phyloP scores from a whole-genome alignment of 2,329 filamentous ascomycete species.

The Aureobasidium sp. region DNA sequence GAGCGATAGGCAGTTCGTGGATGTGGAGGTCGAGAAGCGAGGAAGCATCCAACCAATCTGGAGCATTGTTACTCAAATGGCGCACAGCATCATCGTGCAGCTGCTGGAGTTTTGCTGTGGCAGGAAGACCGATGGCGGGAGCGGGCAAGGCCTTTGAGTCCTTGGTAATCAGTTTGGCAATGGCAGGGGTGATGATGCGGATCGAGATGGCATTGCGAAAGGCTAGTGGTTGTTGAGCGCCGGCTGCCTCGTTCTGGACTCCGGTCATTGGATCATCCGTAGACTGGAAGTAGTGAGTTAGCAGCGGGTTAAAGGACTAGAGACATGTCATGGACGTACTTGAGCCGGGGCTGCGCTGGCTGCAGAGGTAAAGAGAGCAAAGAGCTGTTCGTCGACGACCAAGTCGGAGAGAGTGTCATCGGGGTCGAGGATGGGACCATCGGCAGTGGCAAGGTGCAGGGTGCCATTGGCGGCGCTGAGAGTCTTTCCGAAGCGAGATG shows the following conservation, averaged over 20 bases:
- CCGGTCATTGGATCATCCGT: neutral
- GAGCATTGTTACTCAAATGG: constrained; percentile 17
- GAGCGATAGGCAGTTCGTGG: constrained; percentile 21
- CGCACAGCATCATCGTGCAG: constrained; percentile 18
- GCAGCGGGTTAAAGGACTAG: too few species aligned
- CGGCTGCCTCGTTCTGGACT: neutral
- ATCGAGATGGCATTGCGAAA: constrained; percentile 14
- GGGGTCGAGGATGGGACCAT: constrained; percentile 22
- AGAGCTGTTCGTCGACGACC: constrained; percentile 19
- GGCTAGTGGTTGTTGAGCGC: neutral
- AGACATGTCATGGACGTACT: neutral
- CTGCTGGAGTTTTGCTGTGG: constrained; percentile 17
- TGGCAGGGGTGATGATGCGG: constrained; percentile 23
- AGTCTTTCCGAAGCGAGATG: constrained; percentile 12
- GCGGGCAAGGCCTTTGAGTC: constrained; percentile 12
- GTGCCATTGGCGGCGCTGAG: constrained; percentile 16
- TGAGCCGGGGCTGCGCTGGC: neutral
- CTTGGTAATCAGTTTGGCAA: constrained; percentile 12
- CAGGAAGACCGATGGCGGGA: constrained; percentile 14
- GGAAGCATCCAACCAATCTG: constrained; percentile 7
- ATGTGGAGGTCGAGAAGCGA: constrained; percentile 23
- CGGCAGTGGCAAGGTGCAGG: constrained; percentile 18
- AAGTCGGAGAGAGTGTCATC: constrained; percentile 22
- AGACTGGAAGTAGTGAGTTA: neutral
- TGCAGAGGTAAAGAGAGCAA: constrained; percentile 15